Evolutionary conservation across 2,329 filamentous ascomycete genomes (phyloP), one percentile per base, ranked within the genome.

Genomic region (Talaromyces sp.): DNA sequence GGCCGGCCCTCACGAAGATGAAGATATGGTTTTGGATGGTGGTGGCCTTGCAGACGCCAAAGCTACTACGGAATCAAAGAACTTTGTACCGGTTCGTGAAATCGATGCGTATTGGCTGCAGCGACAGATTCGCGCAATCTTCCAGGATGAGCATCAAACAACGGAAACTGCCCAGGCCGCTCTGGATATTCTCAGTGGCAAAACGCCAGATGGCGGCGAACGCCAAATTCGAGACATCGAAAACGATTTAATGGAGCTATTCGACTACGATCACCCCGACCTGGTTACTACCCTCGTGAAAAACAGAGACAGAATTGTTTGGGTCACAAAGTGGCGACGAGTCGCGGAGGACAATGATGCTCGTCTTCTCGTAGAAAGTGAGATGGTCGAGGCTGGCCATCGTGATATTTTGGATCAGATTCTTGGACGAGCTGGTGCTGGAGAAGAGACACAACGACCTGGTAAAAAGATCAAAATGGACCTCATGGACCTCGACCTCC

Each of bases 41-140:
- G 86, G 82, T 9, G 73, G 82, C 32, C 66, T 62, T 24, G 77
- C 77, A 59, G 77, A 78, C 38, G 80, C 70, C 73, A 69, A 71
- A 67, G 76, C 78, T 65, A 76, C 76, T 57, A 80, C 80, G 69
- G 77, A 69, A 46, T 75, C 75, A 55, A 70, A 82, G 52, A 84
- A 86, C 55, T 80, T 84, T 27, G 85, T 99, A 60, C 82, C 90
- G 19, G 91, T 91, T 55, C 87, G 93, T 65, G 92, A 97, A 61
- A 96, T 99, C 64, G 95, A 99, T 74, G 93, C 93, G 10, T 99
- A 93, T 77, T 99, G 95, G 95, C 77, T 99, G 62, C 95, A 98
- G 75, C 85, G 95, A 65, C 90, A 97, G 71, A 92, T 99, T 58
- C 93, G 93, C 60, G 82, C 85, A 46, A 81, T 96, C 2, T 98